These are phyloP conservation scores for Globisporangium spinosum DNA, from an alignment of 352 stramenopile species.

Conservation along the genomic window DNA sequence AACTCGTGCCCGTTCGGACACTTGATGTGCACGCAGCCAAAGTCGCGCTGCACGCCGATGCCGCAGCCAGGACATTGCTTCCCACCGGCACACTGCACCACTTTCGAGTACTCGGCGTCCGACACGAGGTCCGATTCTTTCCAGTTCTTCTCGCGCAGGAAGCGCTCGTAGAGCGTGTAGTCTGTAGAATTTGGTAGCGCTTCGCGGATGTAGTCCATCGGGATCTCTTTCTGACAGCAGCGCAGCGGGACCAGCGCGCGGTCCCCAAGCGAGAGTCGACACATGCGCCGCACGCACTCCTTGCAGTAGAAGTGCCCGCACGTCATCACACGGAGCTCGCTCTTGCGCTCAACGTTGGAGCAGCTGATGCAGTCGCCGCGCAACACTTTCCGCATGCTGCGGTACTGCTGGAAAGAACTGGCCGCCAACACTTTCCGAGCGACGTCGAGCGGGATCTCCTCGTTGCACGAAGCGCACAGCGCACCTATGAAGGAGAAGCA, in stretches of 20 bases:
- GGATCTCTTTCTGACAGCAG: slow-evolving; percentile 69
- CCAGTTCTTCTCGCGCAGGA: slow-evolving; percentile 56
- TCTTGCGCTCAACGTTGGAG: slow-evolving; percentile 17
- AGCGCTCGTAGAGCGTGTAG: slow-evolving; percentile 41
- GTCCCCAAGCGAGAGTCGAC: slow-evolving; percentile 48
- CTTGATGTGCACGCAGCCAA: slow-evolving; percentile 76
- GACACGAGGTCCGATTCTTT: slow-evolving; percentile 51
- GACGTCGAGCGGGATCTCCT: slow-evolving; percentile 26
- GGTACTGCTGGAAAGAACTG: slow-evolving; percentile 23
- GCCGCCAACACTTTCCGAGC: slow-evolving; percentile 21
- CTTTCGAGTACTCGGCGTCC: slow-evolving; percentile 55
- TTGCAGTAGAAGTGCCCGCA: slow-evolving; percentile 66
- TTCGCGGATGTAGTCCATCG: slow-evolving; percentile 55
- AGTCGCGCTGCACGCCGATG: slow-evolving; percentile 65
- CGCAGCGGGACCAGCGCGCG: slow-evolving; percentile 56
- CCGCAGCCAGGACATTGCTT: slow-evolving; percentile 79
- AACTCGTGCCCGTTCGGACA: slow-evolving; percentile 74
- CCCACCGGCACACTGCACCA: slow-evolving; percentile 36
- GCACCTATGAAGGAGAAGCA: slow-evolving; percentile 7
- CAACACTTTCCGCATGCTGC: neutral
- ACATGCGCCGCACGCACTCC: slow-evolving; percentile 57
- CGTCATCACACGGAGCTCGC: slow-evolving; percentile 29
- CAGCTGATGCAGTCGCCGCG: slow-evolving; percentile 43
- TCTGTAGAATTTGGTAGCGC: slow-evolving; percentile 26
- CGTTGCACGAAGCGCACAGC: slow-evolving; percentile 20